phyloP scores from a whole-genome alignment of 83 land plant species.

The Thuja plicata region DNA sequence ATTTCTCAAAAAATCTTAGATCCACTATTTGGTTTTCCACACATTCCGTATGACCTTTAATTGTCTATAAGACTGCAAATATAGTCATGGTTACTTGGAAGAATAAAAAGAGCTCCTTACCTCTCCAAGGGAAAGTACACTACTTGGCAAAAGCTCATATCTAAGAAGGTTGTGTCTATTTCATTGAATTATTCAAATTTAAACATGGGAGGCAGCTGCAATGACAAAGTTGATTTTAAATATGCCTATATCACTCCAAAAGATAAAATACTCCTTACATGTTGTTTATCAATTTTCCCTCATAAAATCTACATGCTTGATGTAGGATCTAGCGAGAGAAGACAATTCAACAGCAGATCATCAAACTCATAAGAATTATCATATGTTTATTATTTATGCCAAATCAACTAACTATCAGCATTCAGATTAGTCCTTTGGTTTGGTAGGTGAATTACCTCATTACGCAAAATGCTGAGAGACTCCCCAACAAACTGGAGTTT shows the following conservation, averaged over 20 bases:
- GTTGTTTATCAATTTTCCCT: neutral
- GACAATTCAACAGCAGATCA: neutral
- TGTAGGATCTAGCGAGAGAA: neutral
- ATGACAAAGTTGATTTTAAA: neutral
- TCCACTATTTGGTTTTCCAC: neutral
- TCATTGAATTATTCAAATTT: neutral
- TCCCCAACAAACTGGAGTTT: constrained; percentile 94
- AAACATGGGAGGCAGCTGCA: neutral
- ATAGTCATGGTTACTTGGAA: neutral
- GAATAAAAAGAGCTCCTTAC: neutral
- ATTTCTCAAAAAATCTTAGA: neutral
- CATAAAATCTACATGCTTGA: neutral
- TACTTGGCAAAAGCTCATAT: neutral
- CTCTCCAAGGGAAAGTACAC: constrained; percentile 1
- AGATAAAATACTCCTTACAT: neutral
- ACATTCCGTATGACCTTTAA: neutral
- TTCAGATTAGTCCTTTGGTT: neutral
- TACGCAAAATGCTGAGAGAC: constrained; percentile 65
- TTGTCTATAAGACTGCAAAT: neutral
- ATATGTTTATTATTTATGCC: neutral
- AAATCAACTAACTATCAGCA: neutral
- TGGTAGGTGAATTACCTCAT: constrained; percentile 57
- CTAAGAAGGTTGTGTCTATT: neutral
- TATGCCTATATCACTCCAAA: constrained; percentile 3
- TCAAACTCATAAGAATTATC: neutral